phyloP scores from a whole-genome alignment of 2,329 filamentous ascomycete species.

The Xylariaceae sp. region DNA sequence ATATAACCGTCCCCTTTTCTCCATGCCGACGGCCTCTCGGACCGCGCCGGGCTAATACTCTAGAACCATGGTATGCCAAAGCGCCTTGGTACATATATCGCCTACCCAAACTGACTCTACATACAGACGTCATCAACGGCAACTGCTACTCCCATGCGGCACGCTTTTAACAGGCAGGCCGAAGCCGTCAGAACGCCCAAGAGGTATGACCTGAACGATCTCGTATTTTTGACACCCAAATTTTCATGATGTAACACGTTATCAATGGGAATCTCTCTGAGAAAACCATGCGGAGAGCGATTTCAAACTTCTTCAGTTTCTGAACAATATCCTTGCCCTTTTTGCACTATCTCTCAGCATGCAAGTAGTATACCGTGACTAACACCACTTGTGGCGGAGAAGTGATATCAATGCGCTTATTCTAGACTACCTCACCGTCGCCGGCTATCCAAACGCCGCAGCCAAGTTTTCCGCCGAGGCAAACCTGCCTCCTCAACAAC shows the following conservation, averaged over 20 bases:
- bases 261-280: slow-evolving; percentile 99
- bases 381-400: background rate
- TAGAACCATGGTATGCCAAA: too few species aligned
- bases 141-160: slow-evolving; percentile 66
- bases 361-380: slow-evolving; percentile 2
- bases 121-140: slow-evolving; percentile 68
- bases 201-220: slow-evolving; percentile 61
- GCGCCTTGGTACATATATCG: background rate
- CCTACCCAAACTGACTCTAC: slow-evolving; percentile 13
- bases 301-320: slow-evolving; percentile 42
- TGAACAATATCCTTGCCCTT: slow-evolving; percentile 3
- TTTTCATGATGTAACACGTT: slow-evolving; percentile 56
- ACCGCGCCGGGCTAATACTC: too few species aligned
- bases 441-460: slow-evolving; percentile 90
- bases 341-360: slow-evolving; percentile 10
- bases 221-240: slow-evolving; percentile 11
- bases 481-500: slow-evolving; percentile 73
- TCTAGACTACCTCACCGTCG: slow-evolving; percentile 94
- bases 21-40: too few species aligned
- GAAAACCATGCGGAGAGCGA: slow-evolving; percentile 83
- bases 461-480: slow-evolving; percentile 93
- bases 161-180: slow-evolving; percentile 76
- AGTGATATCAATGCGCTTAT: slow-evolving; percentile 96
- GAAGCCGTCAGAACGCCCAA: slow-evolving; percentile 85
- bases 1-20: too few species aligned